phyloP scores from a whole-genome alignment of 2,329 filamentous ascomycete genomes.

The Reticulascus tulasneorum region DNA sequence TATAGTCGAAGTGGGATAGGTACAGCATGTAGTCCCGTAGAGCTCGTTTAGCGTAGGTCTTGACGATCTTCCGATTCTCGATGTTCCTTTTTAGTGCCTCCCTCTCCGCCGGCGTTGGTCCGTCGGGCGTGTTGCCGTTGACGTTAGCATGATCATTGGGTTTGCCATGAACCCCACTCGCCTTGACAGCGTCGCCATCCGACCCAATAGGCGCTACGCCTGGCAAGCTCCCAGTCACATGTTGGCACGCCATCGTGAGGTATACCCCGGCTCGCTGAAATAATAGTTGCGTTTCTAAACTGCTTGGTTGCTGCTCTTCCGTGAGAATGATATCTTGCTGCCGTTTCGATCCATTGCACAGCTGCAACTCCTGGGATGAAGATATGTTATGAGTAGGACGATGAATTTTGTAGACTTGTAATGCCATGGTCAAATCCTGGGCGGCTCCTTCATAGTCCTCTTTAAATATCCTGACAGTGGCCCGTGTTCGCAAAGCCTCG shows the following conservation, averaged over 20 bases:
- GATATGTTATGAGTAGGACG: constrained; percentile 43
- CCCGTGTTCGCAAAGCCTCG: constrained; percentile 67
- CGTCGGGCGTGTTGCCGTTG: neutral
- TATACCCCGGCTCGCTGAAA: constrained; percentile 74
- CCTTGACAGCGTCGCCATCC: constrained; percentile 4
- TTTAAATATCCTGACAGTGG: constrained; percentile 71
- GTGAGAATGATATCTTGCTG: constrained; percentile 31
- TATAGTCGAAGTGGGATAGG: constrained; percentile 73
- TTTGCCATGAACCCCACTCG: neutral
- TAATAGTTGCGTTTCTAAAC: constrained; percentile 68
- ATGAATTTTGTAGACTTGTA: constrained; percentile 51
- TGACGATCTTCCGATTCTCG: constrained; percentile 64
- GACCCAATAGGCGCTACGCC: neutral
- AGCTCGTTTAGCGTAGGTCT: constrained; percentile 70
- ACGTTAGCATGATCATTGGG: constrained; percentile 3
- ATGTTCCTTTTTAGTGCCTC: constrained; percentile 30
- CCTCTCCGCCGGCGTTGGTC: constrained; percentile 38
- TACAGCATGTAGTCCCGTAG: constrained; percentile 71
- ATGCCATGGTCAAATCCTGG: constrained; percentile 65
- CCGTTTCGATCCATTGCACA: constrained; percentile 20
- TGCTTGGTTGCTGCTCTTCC: constrained; percentile 60
- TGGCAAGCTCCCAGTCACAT: constrained; percentile 54
- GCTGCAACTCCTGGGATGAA: constrained; percentile 47
- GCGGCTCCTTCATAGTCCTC: constrained; percentile 67
- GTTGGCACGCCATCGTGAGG: constrained; percentile 64